These are phyloP conservation scores for Suhomyces xylopsoci DNA, from an alignment of 805 yeast species.

Conservation along the genomic window DNA sequence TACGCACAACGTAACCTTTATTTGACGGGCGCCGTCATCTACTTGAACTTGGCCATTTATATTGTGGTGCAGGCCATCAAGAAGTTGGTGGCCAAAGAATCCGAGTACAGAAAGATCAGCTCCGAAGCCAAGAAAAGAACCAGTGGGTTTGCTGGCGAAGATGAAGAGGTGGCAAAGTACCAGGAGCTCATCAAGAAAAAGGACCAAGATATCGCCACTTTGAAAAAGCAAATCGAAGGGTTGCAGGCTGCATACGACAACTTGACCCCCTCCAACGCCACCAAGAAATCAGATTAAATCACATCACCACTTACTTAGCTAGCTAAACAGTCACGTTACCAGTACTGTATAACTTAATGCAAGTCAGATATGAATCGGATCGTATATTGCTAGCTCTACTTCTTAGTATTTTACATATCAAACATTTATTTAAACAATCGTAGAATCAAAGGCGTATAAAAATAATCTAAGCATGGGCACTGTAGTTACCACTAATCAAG, in stretches of 20 bases:
- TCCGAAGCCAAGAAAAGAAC: background rate
- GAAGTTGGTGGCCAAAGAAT: slow-evolving; percentile 48
- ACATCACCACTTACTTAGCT: no score
- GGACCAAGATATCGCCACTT: slow-evolving; percentile 43
- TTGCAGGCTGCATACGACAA: slow-evolving; percentile 49
- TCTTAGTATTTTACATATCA: background rate
- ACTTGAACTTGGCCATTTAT: slow-evolving; percentile 51
- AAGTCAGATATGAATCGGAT: background rate
- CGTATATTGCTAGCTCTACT: no score
- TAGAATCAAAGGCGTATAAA: background rate
- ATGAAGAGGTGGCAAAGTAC: slow-evolving; percentile 26
- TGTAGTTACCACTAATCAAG: slow-evolving; percentile 49
- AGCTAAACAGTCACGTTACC: background rate
- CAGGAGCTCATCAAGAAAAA: slow-evolving; percentile 36
- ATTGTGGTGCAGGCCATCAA: slow-evolving; percentile 52
- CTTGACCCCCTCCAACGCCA: slow-evolving; percentile 19
- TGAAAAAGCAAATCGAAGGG: slow-evolving; percentile 51
- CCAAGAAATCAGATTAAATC: background rate
- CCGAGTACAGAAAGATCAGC: slow-evolving; percentile 23
- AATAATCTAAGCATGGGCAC: slow-evolving; percentile 28
- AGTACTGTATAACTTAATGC: background rate
- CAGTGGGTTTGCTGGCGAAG: slow-evolving; percentile 10
- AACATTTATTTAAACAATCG: background rate
- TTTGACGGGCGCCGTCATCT: slow-evolving; percentile 60
- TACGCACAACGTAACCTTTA: slow-evolving; percentile 63